A percentile compares a stretch with the other conserved stretches of the same genome.
Conservation (phyloP, 1,284 basidiomycete genomes). For the Sporisorium reilianum region DNA sequence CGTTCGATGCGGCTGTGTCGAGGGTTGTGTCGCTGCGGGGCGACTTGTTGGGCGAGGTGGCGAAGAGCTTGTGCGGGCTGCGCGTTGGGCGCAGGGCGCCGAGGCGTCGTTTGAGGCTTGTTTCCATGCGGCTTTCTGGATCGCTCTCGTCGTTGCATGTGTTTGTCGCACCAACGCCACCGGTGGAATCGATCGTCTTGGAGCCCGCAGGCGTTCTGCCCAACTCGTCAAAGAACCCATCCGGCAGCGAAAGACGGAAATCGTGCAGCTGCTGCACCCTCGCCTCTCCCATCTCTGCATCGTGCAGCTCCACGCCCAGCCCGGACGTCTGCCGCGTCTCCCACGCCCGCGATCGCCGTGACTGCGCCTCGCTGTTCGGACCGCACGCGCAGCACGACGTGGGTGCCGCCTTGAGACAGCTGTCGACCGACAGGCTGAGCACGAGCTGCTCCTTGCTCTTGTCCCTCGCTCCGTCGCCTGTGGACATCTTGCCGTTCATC, state of each 20-base stretch:
- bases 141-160: background rate
- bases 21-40: constrained; percentile 6
- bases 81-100: constrained; percentile 2
- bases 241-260: constrained; percentile 20
- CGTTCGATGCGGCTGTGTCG: background rate
- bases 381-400: constrained; percentile 3
- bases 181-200: background rate
- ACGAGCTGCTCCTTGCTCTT: constrained; percentile 13
- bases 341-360: background rate
- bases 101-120: constrained; percentile 5
- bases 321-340: background rate
- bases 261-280: constrained; percentile 41
- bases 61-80: constrained; percentile 14
- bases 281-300: background rate
- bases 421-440: constrained; percentile 24
- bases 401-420: constrained; percentile 11
- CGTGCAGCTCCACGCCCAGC: background rate
- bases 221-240: constrained; percentile 1
- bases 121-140: background rate
- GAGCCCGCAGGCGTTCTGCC: constrained; percentile 2
- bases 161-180: background rate
- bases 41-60: background rate
- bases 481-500: background rate
- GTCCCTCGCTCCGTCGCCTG: background rate
- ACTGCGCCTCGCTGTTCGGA: background rate